These are phyloP conservation scores for Cryoendolithus antarcticus DNA, from an alignment of 2,329 filamentous ascomycete species.

Conservation along the genomic window DNA sequence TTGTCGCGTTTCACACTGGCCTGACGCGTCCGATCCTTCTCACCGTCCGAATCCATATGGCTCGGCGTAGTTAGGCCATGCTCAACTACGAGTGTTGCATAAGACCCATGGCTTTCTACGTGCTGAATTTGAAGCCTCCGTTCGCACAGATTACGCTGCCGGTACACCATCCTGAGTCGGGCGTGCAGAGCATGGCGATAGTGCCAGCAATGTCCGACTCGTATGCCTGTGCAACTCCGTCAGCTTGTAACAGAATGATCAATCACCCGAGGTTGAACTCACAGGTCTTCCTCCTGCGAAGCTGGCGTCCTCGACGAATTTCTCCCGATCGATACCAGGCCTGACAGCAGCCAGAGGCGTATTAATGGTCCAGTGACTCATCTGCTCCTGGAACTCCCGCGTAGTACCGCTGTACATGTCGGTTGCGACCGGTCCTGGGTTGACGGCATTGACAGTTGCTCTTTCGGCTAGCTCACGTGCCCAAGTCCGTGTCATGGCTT, in stretches of 20 bases:
- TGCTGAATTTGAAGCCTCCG: conserved; percentile 55
- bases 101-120: conserved; percentile 7
- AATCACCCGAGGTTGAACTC: conserved; percentile 5
- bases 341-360: conserved; percentile 54
- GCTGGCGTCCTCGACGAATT: conserved; percentile 33
- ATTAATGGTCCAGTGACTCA: conserved; percentile 48
- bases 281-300: conserved; percentile 41
- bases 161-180: conserved; percentile 60
- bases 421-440: conserved; percentile 52
- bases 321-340: conserved; percentile 45
- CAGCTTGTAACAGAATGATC: neutral
- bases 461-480: conserved; percentile 48
- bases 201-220: conserved; percentile 61
- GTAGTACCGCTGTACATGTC: conserved; percentile 51
- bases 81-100: no score
- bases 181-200: conserved; percentile 61
- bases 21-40: no score
- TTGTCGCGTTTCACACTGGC: no score
- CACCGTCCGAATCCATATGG: no score
- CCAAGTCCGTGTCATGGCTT: conserved; percentile 60
- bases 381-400: conserved; percentile 44
- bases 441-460: conserved; percentile 53
- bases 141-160: conserved; percentile 71
- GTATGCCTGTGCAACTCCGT: conserved; percentile 36
- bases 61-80: no score